Percentiles rank a stretch among this genome's conserved stretches.
Evolutionary conservation across 2,329 filamentous ascomycete genomes (phyloP).

Genomic region (Cladorrhinum sp.): DNA sequence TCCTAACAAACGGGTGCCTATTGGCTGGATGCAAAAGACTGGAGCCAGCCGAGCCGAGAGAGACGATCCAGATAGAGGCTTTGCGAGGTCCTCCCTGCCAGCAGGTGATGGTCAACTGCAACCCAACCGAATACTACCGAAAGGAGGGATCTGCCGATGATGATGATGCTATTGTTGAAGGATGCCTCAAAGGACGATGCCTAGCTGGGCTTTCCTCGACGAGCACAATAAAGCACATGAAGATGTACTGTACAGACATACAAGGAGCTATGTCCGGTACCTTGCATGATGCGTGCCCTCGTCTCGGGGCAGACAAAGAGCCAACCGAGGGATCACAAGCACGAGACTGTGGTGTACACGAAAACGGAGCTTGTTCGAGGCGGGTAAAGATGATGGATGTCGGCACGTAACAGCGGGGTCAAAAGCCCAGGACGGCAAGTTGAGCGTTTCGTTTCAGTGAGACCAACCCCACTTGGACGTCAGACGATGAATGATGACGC

Average conservation of each 20-base stretch:
- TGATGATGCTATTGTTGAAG: background rate
- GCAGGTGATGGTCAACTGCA: background rate
- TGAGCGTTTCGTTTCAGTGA: background rate
- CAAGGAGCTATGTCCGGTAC: slow-evolving; percentile 21
- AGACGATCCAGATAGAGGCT: slow-evolving; percentile 1
- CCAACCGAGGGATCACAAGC: slow-evolving; percentile 24
- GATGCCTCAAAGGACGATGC: slow-evolving; percentile 1
- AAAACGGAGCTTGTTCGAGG: slow-evolving; percentile 4
- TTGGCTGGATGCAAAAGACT: slow-evolving; percentile 14
- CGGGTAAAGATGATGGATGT: slow-evolving; percentile 22
- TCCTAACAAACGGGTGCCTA: slow-evolving; percentile 8
- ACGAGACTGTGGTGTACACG: background rate
- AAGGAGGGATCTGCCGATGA: background rate
- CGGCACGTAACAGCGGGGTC: background rate
- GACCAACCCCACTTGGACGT: background rate
- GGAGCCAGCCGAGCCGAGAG: slow-evolving; percentile 13
- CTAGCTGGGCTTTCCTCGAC: no score
- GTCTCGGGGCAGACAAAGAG: slow-evolving; percentile 19
- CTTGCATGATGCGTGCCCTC: slow-evolving; percentile 23
- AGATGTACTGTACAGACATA: background rate
- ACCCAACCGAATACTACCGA: background rate
- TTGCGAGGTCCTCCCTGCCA: background rate
- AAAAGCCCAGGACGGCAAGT: background rate
- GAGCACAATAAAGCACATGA: no score
- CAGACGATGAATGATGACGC: background rate